These are phyloP conservation scores for Hsuehochloa calcarea DNA, from an alignment of 176 grass and related monocot species.

Conservation along the genomic window DNA sequence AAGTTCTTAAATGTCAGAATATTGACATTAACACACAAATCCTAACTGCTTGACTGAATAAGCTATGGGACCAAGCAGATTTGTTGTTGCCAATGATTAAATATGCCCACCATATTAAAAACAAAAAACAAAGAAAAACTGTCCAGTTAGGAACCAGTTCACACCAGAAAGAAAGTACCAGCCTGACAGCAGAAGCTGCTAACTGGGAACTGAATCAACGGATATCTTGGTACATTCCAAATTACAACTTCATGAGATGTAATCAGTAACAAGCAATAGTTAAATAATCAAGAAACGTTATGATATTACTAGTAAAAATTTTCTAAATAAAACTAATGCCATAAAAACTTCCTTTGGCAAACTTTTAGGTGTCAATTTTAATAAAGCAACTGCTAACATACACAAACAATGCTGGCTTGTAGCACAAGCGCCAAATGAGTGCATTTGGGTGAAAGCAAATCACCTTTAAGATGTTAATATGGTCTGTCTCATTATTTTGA, in stretches of 20 bases:
- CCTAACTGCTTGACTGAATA: slow-evolving; percentile 6
- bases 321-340: neutral
- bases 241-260: neutral
- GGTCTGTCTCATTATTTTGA: slow-evolving; percentile 92
- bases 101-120: neutral
- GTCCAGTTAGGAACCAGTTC: neutral
- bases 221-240: neutral
- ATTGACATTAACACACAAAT: neutral
- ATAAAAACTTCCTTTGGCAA: slow-evolving; percentile 4
- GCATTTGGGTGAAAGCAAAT: slow-evolving; percentile 22
- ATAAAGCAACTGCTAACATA: neutral
- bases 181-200: neutral
- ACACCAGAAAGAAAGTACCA: slow-evolving; percentile 1
- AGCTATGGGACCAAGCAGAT: neutral
- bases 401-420: neutral
- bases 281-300: neutral
- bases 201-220: neutral
- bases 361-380: neutral
- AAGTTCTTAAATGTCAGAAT: slow-evolving; percentile 1
- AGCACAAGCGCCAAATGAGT: neutral
- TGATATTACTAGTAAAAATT: neutral
- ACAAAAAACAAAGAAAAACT: neutral
- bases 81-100: neutral
- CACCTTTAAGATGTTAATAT: slow-evolving; percentile 99
- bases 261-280: neutral